Conservation (phyloP, 345 rosid species). For the Citrus australasica region DNA sequence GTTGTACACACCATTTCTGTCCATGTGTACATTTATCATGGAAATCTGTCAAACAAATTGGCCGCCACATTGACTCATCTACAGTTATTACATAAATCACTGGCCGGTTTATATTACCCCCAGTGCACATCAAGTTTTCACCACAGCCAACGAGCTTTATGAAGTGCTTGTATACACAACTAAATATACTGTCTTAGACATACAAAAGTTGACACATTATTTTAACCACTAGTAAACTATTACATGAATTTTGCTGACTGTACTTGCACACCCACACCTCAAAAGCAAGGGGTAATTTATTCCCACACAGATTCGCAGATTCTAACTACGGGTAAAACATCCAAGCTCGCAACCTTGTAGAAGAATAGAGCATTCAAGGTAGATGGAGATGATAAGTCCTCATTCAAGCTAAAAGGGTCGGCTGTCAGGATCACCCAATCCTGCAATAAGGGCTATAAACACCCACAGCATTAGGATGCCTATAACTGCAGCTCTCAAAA, state of each 20-base stretch:
- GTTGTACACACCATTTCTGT: too few species aligned
- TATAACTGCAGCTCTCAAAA: slow-evolving; percentile 56
- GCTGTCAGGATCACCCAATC: slow-evolving; percentile 57
- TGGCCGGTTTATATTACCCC: too few species aligned
- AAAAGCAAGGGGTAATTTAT: background rate
- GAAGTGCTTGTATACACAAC: background rate
- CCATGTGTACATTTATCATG: too few species aligned
- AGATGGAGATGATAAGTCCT: slow-evolving; percentile 8
- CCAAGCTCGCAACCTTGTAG: background rate
- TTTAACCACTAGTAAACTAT: background rate
- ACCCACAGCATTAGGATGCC: slow-evolving; percentile 65
- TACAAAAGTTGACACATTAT: background rate
- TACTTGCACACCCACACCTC: background rate
- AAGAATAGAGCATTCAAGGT: background rate
- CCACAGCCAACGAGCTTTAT: background rate
- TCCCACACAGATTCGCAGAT: background rate
- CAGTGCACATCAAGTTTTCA: background rate
- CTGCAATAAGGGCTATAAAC: slow-evolving; percentile 49
- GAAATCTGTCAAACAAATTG: too few species aligned
- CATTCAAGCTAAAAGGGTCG: slow-evolving; percentile 33
- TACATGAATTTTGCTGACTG: background rate
- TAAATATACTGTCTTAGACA: background rate
- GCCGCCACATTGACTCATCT: too few species aligned
- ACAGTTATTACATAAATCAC: too few species aligned
- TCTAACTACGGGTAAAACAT: background rate